Evolutionary conservation across 805 yeast genomes (phyloP), one percentile per base, ranked within the genome.

Genomic region (Candida sanyiensis): DNA sequence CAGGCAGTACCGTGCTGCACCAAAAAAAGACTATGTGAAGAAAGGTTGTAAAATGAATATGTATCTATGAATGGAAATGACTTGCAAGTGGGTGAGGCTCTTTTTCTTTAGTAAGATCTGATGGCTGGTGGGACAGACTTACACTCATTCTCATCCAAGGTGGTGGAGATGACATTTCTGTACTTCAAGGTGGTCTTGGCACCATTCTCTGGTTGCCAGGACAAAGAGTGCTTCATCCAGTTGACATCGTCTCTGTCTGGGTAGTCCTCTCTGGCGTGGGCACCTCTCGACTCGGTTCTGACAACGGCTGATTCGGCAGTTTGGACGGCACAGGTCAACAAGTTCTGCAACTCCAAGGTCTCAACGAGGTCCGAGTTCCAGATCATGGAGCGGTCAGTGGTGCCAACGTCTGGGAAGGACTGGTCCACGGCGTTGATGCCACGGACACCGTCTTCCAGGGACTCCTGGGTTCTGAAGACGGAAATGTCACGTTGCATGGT

Each of bases 311-410:
- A 77, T 50, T 69, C 70, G 24, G 97, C 97, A 38, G 97, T 89
- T 73, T 93, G 98, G 48, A 82, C 79, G 46, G 97, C 97, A 73
- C 97, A 87, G 37, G 97, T 89, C 63, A 90, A 75, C 73, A 90
- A 75, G 80, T 90, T 90, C 67, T 89, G 96, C 62, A 90, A 74
- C 68, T 90, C 98, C 55, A 93, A 73, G 40, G 97, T 85, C 72
- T 90, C 98, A 38, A 89, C 95, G 61, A 90, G 72, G 64, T 90
- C 98, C 36, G 95, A 81, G 75, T 90, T 90, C 98, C 98, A 90
- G 60, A 90, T 89, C 97, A 93, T 87, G 12, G 96, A 87, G 70
- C 96, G 80, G 65, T 90, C 98, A 48, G 89, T 77, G 47, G 95
- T 87, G 61, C 84, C 83, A 48, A 90, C 80, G 57, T 85, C 79